Base-by-base conservation (phyloP, 768 basidiomycete species). In the Panellus pusillus region DNA sequence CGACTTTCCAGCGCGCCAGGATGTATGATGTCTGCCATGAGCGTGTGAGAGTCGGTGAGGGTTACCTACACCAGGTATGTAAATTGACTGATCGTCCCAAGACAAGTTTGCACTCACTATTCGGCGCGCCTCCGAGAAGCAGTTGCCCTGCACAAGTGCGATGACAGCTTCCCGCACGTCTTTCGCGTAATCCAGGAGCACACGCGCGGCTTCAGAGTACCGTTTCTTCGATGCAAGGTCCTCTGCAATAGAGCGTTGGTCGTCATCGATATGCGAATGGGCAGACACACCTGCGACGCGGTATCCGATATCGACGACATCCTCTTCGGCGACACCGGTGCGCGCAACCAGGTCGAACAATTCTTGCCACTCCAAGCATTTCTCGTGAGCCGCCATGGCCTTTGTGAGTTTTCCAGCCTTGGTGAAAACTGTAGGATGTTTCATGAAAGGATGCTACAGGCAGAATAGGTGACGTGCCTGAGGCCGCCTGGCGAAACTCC, bases 361-460 rank as follows among this genome's bases (percentile, higher is more conserved):
- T 59, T 95, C 93, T 63, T 89, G 86, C 96, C 96, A 99, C 49
- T 89, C 82, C 29, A 93, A 73, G 0, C 89, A 89, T 51, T 86
- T 87, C 68, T 98, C 95, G 63, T 94, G 84, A 0, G 95, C 86
- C 9, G 87, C 76, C 81, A 99, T 85, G 1, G 95, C 92, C 55
- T 92, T 93, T 5, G 75, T 65, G 1, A 74, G 70, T 48, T 81
- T 75, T 4, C 71, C 67, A 8, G 89, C 91, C 58, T 91, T 81
- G 0, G 80, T 68, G 70, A 94, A 97, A 0, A 86, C 95, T 91
- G 60, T 1, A 47, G 31, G 62, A 53, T 18, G 4, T 19, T 3
- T 18, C 29, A 17, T 27, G 29, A 39, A n/a, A n/a, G 39, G 15
- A 47, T 35, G 59, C 54, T 51, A n/a, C 14, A 3, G 39, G 48